phyloP scores from a whole-genome alignment of 1,284 basidiomycete genomes.

The Sanghuangporus baumii region DNA sequence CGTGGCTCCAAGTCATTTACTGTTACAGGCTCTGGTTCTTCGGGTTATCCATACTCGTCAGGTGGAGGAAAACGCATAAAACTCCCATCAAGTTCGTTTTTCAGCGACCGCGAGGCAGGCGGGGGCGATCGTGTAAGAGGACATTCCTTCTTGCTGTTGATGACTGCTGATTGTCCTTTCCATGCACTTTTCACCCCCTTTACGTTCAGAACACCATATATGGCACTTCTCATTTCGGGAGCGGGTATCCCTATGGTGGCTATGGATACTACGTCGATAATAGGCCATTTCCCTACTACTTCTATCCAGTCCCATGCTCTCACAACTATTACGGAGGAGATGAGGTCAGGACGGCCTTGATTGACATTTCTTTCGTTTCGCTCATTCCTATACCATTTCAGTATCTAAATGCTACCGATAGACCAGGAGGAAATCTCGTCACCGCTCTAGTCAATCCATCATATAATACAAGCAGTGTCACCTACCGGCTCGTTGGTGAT shows the following conservation, averaged over 20 bases:
- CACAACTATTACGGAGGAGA: conserved; percentile 23
- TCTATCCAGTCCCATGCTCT: conserved; percentile 22
- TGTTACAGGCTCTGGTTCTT: background rate
- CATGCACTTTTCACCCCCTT: background rate
- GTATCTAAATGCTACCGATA: conserved; percentile 20
- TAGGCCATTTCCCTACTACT: conserved; percentile 20
- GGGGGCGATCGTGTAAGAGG: conserved; percentile 7
- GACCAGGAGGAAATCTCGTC: conserved; percentile 21
- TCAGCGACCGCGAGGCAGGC: conserved; percentile 13
- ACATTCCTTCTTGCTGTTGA: background rate
- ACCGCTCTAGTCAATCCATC: conserved; percentile 14
- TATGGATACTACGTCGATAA: conserved; percentile 3
- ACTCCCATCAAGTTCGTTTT: conserved; percentile 1
- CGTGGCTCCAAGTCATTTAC: background rate
- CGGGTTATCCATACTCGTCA: conserved; percentile 9
- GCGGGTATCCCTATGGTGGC: conserved; percentile 18
- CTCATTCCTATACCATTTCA: background rate
- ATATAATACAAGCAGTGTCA: conserved; percentile 18
- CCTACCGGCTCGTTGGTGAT: conserved; percentile 24
- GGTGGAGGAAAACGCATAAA: conserved; percentile 15
- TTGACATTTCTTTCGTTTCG: background rate
- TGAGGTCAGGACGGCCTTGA: conserved; percentile 17
- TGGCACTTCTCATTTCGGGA: conserved; percentile 16
- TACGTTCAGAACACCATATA: conserved; percentile 9
- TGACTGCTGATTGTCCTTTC: too few species aligned